These are phyloP conservation scores for Mediolabrus comicus DNA, from an alignment of 108 stramenopile species.

Conservation along the genomic window DNA sequence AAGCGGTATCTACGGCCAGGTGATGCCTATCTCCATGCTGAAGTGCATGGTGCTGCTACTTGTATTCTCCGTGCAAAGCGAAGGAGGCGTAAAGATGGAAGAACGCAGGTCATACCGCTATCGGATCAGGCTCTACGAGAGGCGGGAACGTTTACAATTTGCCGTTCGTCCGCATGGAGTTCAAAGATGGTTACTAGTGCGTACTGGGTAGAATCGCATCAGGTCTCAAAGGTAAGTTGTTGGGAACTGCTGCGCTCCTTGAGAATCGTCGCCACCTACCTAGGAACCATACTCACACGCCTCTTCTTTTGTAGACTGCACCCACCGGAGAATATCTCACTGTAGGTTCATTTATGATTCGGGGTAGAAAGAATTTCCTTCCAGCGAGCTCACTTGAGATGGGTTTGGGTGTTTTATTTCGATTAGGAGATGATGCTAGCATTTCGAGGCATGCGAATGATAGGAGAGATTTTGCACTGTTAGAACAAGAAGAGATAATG, in stretches of 20 bases:
- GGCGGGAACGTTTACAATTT: constrained; percentile 88
- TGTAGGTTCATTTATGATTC: constrained; percentile 96
- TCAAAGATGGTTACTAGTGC: constrained; percentile 88
- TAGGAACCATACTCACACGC: too few species aligned
- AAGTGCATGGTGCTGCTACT: constrained; percentile 94
- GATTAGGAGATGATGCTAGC: constrained; percentile 86
- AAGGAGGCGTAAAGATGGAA: constrained; percentile 52
- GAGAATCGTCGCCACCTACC: too few species aligned
- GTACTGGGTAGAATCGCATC: constrained; percentile 94
- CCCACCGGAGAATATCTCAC: constrained; percentile 96
- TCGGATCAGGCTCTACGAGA: constrained; percentile 83
- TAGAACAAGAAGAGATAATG: constrained; percentile 54
- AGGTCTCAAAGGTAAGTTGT: constrained; percentile 96
- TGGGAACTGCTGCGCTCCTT: too few species aligned
- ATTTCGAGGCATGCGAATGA: constrained; percentile 89
- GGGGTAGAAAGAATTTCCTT: constrained; percentile 95
- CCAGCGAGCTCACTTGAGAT: constrained; percentile 91
- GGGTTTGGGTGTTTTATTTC: constrained; percentile 92
- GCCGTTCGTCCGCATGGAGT: constrained; percentile 90
- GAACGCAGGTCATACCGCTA: constrained; percentile 69
- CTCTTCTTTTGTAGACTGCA: too few species aligned
- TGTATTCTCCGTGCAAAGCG: constrained; percentile 90
- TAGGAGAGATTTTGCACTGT: constrained; percentile 77
- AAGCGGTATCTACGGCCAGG: constrained; percentile 91
- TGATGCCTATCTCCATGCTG: constrained; percentile 98